phyloP scores from a whole-genome alignment of 2,329 filamentous ascomycete genomes.

The Aureobasidium sp. region DNA sequence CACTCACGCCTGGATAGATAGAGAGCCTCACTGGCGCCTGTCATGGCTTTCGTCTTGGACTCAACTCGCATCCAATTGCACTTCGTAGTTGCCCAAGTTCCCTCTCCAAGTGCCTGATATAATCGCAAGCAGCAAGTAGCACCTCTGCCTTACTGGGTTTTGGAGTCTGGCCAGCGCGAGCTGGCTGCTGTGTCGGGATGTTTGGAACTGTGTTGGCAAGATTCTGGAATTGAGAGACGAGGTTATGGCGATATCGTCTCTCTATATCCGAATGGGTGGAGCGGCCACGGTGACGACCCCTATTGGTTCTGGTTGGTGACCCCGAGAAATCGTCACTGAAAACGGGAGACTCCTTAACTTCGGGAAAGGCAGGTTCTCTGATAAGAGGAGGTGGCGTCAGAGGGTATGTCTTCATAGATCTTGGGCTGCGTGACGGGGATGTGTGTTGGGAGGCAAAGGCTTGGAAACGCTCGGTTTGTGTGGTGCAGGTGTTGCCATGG shows the following conservation, averaged over 20 bases:
- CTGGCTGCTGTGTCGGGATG: not conserved
- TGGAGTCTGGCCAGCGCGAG: not conserved
- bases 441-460: not conserved
- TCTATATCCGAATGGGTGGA: not conserved
- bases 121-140: not conserved
- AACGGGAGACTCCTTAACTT: not conserved
- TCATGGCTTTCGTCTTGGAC: not conserved
- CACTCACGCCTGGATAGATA: too few relatives aligned
- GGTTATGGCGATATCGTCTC: constrained; percentile 5
- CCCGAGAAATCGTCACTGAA: not conserved
- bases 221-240: not conserved
- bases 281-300: not conserved
- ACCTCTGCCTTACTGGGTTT: constrained; percentile 6
- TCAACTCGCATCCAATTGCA: not conserved
- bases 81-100: not conserved
- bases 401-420: not conserved
- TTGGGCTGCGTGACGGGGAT: not conserved
- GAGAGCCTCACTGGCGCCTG: too few relatives aligned
- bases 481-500: not conserved
- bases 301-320: not conserved
- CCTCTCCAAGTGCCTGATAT: not conserved
- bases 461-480: not conserved
- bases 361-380: not conserved
- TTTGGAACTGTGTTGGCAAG: not conserved
- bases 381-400: not conserved